These are phyloP conservation scores for Fusarium pseudoanthophilum DNA, from an alignment of 2,329 filamentous ascomycete species.

Conservation along the genomic window DNA sequence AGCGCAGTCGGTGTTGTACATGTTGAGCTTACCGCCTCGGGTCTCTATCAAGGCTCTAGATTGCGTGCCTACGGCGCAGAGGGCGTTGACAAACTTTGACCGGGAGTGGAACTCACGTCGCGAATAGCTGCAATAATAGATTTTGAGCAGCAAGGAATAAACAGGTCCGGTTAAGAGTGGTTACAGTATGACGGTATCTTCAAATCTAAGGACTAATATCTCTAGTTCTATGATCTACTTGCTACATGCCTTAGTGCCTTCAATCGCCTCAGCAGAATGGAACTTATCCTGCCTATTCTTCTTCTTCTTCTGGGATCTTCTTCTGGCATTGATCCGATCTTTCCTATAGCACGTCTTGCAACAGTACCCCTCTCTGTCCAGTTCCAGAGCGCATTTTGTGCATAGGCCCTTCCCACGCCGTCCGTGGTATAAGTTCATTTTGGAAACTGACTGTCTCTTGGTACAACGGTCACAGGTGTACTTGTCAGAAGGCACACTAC, in stretches of 20 bases:
- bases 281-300: too few species aligned
- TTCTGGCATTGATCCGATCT: too few species aligned
- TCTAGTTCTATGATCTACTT: neutral
- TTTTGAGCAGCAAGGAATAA: accelerated
- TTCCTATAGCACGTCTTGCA: neutral
- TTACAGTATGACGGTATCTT: neutral
- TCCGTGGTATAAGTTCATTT: accelerated
- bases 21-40: slow-evolving; percentile 13
- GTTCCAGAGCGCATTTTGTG: neutral
- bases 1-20: slow-evolving; percentile 15
- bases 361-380: neutral
- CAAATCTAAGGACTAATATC: neutral
- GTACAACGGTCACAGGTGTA: neutral
- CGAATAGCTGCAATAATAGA: neutral
- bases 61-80: slow-evolving; percentile 16
- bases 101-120: neutral
- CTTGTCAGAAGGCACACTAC: neutral
- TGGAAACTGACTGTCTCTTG: neutral
- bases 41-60: slow-evolving; percentile 30
- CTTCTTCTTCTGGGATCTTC: neutral
- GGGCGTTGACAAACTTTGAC: neutral
- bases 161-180: accelerated
- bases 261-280: too few species aligned
- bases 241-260: neutral
- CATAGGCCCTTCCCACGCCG: neutral